phyloP scores from a whole-genome alignment of 1,284 basidiomycete genomes.

The Anthracocystis setariae region DNA sequence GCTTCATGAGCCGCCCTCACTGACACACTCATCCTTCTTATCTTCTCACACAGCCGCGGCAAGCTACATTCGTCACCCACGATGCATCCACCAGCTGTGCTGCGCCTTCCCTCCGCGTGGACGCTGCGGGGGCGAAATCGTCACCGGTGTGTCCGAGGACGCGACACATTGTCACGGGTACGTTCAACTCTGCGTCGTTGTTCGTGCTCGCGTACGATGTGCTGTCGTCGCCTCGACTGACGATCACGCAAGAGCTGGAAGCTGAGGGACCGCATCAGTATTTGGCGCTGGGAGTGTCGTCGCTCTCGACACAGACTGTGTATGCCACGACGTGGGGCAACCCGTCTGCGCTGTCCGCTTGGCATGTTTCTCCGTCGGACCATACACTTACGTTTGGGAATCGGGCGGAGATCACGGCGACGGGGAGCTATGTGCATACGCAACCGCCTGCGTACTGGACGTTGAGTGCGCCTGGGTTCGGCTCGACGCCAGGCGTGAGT shows the following conservation, averaged over 20 bases:
- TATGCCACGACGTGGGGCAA: constrained; percentile 62
- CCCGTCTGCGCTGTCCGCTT: constrained; percentile 39
- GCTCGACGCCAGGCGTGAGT: constrained; percentile 16
- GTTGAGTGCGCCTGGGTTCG: constrained; percentile 46
- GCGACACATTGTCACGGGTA: constrained; percentile 52
- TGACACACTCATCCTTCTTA: background rate
- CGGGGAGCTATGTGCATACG: constrained; percentile 58
- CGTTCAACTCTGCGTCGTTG: constrained; percentile 55
- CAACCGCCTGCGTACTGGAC: constrained; percentile 45
- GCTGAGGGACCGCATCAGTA: constrained; percentile 58
- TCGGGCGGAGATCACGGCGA: constrained; percentile 35
- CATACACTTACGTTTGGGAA: constrained; percentile 17
- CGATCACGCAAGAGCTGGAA: constrained; percentile 18
- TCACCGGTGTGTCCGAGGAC: constrained; percentile 23
- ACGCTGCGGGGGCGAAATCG: background rate
- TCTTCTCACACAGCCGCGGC: constrained; percentile 4
- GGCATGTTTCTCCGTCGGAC: constrained; percentile 31
- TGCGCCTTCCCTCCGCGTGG: background rate
- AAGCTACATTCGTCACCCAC: background rate
- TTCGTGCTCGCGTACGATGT: constrained; percentile 54
- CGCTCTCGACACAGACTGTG: constrained; percentile 11
- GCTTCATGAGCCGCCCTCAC: background rate
- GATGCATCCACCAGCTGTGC: constrained; percentile 17
- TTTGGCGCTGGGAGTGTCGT: constrained; percentile 37
- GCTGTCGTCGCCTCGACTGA: constrained; percentile 16